These are phyloP conservation scores for Cutaneotrichosporon cavernicola DNA, from an alignment of 1,284 basidiomycete species.

Conservation along the genomic window DNA sequence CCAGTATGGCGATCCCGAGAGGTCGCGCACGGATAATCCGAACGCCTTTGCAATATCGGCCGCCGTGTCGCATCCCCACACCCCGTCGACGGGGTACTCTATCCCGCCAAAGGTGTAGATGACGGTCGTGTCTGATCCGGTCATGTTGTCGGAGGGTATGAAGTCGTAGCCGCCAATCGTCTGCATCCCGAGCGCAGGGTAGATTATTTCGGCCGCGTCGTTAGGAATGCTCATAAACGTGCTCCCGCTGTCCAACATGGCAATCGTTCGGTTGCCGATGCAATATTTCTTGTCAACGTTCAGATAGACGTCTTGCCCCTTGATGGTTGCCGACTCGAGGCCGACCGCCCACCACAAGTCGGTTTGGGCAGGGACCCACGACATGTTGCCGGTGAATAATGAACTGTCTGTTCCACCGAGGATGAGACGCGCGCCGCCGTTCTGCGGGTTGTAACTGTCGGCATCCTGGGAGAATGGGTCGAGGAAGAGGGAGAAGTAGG, in stretches of 20 bases:
- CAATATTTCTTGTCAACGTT: not conserved
- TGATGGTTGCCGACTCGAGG: conserved; percentile 10
- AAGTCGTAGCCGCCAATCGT: not conserved
- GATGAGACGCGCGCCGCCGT: not conserved
- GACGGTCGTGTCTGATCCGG: not conserved
- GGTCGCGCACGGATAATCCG: not conserved
- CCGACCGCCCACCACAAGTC: conserved; percentile 10
- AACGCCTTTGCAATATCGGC: not conserved
- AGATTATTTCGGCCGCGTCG: conserved; percentile 2
- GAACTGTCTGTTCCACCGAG: conserved; percentile 10
- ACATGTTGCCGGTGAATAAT: conserved; percentile 10
- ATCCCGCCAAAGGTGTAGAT: not conserved
- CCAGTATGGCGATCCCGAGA: not conserved
- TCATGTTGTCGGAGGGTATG: not conserved
- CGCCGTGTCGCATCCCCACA: not conserved
- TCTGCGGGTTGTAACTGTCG: not conserved
- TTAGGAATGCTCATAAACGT: not conserved
- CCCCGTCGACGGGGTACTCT: not conserved
- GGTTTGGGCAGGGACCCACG: not conserved
- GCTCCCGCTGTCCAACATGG: conserved; percentile 5
- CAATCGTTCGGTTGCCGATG: not conserved
- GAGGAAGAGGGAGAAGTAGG: conserved; percentile 8
- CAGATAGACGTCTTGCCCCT: not conserved
- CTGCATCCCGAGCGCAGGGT: not conserved
- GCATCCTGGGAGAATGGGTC: not conserved